A percentile compares a stretch with the other conserved stretches of the same genome.
Conservation (phyloP, 2,329 filamentous ascomycete species). For the Fusarium goolgardi region DNA sequence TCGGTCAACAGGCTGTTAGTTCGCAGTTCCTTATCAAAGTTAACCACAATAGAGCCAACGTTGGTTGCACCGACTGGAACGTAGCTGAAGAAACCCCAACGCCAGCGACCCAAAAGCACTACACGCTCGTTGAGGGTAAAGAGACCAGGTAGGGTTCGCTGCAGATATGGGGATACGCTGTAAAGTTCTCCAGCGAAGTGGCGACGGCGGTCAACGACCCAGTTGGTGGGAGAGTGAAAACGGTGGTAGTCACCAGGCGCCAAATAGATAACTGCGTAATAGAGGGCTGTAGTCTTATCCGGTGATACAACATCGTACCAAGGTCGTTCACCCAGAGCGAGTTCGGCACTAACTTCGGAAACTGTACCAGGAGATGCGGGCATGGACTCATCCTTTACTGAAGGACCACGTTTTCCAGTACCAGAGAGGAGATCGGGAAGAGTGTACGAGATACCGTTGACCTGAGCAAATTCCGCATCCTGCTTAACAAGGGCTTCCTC, state of each 20-base stretch:
- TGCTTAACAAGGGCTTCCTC: conserved; percentile 76
- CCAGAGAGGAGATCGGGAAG: conserved; percentile 89
- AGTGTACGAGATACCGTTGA: conserved; percentile 97
- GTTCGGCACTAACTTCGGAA: conserved; percentile 83
- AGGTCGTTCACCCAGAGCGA: conserved; percentile 76
- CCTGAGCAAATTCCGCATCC: conserved; percentile 90
- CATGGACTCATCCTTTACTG: conserved; percentile 79
- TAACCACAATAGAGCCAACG: conserved; percentile 95
- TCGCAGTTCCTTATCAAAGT: conserved; percentile 93
- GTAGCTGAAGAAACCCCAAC: conserved; percentile 97
- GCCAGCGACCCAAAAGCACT: conserved; percentile 92
- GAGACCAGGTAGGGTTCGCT: conserved; percentile 89
- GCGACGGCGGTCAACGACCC: conserved; percentile 94
- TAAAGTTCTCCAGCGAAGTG: conserved; percentile 98
- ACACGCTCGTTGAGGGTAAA: conserved; percentile 98
- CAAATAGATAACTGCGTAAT: conserved; percentile 95
- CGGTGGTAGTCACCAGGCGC: conserved; percentile 98
- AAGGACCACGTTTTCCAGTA: conserved; percentile 57
- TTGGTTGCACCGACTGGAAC: conserved; percentile 97
- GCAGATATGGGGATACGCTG: conserved; percentile 93
- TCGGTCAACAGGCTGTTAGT: conserved; percentile 94
- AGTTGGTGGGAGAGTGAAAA: conserved; percentile 94
- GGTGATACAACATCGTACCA: conserved; percentile 77
- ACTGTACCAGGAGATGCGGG: conserved; percentile 73
- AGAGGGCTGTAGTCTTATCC: conserved; percentile 77